phyloP scores from a whole-genome alignment of 441 rosid species.

The Syzygium syzygioides region DNA sequence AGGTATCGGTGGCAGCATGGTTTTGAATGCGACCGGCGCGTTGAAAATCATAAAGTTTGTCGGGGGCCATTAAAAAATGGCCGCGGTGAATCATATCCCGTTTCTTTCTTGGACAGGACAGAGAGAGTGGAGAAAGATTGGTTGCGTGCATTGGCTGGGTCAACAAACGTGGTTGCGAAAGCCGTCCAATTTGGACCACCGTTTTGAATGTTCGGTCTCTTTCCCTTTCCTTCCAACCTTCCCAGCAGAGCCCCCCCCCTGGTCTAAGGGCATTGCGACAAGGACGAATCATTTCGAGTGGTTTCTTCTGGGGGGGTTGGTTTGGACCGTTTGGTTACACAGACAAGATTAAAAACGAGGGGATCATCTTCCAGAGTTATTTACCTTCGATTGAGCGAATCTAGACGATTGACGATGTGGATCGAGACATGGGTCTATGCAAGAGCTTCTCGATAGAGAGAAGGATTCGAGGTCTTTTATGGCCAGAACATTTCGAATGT shows the following conservation, averaged over 20 bases:
- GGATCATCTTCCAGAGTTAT: not conserved
- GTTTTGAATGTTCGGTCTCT: not conserved
- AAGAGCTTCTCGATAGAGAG: not conserved
- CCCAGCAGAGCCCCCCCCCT: not conserved
- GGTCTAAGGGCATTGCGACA: not conserved
- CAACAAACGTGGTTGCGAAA: not conserved
- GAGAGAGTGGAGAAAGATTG: not conserved
- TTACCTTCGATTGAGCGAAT: not conserved
- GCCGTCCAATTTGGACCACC: not conserved
- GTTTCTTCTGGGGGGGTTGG: not conserved
- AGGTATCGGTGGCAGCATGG: no score
- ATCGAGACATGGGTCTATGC: not conserved
- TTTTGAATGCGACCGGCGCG: fast-evolving
- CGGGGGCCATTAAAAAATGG: not conserved
- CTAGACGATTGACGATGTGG: fast-evolving
- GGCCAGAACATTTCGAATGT: not conserved
- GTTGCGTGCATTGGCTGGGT: not conserved
- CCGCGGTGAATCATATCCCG: not conserved
- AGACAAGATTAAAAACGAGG: not conserved
- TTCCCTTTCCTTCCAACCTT: not conserved
- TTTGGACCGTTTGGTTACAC: not conserved
- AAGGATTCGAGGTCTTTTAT: not conserved
- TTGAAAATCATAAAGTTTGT: not conserved
- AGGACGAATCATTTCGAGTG: not conserved
- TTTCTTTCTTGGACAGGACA: not conserved